Evolutionary conservation across 108 stramenopile species (phyloP), one percentile per base, ranked within the genome.

Genomic region (Licmophora abbreviata): DNA sequence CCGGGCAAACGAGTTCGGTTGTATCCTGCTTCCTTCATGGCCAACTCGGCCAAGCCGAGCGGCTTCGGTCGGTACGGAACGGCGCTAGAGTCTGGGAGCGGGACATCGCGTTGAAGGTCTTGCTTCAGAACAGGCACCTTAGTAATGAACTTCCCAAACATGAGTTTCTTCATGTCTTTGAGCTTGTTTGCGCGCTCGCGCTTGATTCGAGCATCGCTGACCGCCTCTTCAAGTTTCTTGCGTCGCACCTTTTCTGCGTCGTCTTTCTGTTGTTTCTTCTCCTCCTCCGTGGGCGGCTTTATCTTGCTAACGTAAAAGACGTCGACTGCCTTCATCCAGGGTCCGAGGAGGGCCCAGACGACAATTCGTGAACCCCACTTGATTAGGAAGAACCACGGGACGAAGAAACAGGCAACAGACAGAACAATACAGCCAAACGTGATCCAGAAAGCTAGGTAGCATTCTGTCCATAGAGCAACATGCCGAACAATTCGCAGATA

Each of bases 11-110:
- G 73, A 38, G 50, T 66, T 20, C 69, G 51, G 27, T 70, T 62
- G 46, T 80, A 77, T 34, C 85, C 82, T 29, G 77, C 82, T 69
- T 91, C 81, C 58, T 71, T 55, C 81, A 83, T 85, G 14, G 81
- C 79, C 34, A 85, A 52, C 38, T 71, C 74, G 3, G 76, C 74
- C 1, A 85, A 47, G n/a, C 77, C 51, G n/a, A 70, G 22, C 18
- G 44, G 46, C 18, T 68, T 44, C 0, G 64, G 64, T 15, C 44
- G 31, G 55, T 76, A 83, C 0, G 82, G 77, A 18, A 37, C 65
- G 2, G 88, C 82, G 22, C 41, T 64, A 1, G 88, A 90, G 38
- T 72, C 51, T 18, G 82, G 66, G 21, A 83, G 61, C 0, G 88
- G 88, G 40, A 61, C 51, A 43, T 86, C 84, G 26, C 38, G 50